Percentiles rank a stretch among this genome's conserved stretches.
phyloP scores from a whole-genome alignment of 2,329 filamentous ascomycete species.

The Diaporthe capsici region DNA sequence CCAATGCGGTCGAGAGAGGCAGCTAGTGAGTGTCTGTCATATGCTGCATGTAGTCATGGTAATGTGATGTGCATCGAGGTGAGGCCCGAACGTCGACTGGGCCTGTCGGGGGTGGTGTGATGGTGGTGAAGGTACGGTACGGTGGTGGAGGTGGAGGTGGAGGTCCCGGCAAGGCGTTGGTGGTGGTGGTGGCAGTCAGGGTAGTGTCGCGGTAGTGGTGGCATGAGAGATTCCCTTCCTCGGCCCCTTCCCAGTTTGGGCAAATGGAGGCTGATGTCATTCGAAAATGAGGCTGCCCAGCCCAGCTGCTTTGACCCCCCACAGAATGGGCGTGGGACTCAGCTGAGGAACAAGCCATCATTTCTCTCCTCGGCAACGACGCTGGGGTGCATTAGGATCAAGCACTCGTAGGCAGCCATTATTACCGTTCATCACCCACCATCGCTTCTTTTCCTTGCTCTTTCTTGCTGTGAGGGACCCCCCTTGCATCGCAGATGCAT shows the following conservation, averaged over 20 bases:
- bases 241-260: constrained; percentile 24
- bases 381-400: constrained; percentile 11
- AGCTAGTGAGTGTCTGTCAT: neutral
- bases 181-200: neutral
- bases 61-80: constrained; percentile 21
- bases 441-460: neutral
- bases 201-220: neutral
- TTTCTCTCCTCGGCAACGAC: constrained; percentile 1
- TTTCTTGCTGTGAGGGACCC: neutral
- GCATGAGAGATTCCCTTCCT: constrained; percentile 21
- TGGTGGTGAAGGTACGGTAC: constrained; percentile 1
- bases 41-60: constrained; percentile 3
- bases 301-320: constrained; percentile 30
- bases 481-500: constrained; percentile 4
- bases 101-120: constrained; percentile 22
- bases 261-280: constrained; percentile 31
- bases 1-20: neutral
- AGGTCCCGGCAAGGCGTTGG: neutral
- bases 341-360: constrained; percentile 33
- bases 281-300: constrained; percentile 26
- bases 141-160: constrained; percentile 5
- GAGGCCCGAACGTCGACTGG: constrained; percentile 21
- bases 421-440: neutral
- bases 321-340: constrained; percentile 24
- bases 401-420: constrained; percentile 19